phyloP scores from a whole-genome alignment of 345 rosid genomes.

The Linum lewisii region DNA sequence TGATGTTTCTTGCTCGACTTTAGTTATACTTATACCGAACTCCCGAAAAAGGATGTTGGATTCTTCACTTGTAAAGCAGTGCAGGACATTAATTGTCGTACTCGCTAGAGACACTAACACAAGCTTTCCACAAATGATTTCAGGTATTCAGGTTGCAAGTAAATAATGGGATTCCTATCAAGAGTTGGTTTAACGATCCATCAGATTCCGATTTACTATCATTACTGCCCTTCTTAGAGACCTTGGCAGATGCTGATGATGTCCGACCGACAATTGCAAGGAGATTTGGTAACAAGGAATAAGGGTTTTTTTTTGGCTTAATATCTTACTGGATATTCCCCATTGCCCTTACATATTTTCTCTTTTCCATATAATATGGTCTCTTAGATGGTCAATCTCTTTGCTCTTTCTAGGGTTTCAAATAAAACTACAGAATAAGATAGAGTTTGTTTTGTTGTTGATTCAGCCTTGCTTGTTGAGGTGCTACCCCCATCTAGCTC shows the following conservation, averaged over 20 bases:
- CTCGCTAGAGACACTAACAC: too few species aligned
- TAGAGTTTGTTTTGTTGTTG: not conserved
- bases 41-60: not conserved
- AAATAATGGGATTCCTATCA: slow-evolving; percentile 90
- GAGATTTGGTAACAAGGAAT: slow-evolving; percentile 71
- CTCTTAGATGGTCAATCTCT: slow-evolving; percentile 2
- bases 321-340: not conserved
- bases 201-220: slow-evolving; percentile 70
- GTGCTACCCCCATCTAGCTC: not conserved
- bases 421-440: not conserved
- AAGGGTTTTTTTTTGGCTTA: slow-evolving; percentile 7
- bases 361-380: not conserved
- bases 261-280: slow-evolving; percentile 86
- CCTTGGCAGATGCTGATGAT: slow-evolving; percentile 70
- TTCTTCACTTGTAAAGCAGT: slow-evolving; percentile 5
- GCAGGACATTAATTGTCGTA: slow-evolving; percentile 14
- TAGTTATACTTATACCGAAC: not conserved
- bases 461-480: slow-evolving; percentile 1
- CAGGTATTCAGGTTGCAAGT: slow-evolving; percentile 93
- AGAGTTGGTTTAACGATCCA: slow-evolving; percentile 94
- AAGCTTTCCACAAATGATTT: slow-evolving; percentile 22
- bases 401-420: not conserved
- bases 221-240: slow-evolving; percentile 88
- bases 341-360: not conserved
- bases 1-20: slow-evolving; percentile 9